phyloP scores from a whole-genome alignment of 2,329 filamentous ascomycete species.

The Eutypa lata region DNA sequence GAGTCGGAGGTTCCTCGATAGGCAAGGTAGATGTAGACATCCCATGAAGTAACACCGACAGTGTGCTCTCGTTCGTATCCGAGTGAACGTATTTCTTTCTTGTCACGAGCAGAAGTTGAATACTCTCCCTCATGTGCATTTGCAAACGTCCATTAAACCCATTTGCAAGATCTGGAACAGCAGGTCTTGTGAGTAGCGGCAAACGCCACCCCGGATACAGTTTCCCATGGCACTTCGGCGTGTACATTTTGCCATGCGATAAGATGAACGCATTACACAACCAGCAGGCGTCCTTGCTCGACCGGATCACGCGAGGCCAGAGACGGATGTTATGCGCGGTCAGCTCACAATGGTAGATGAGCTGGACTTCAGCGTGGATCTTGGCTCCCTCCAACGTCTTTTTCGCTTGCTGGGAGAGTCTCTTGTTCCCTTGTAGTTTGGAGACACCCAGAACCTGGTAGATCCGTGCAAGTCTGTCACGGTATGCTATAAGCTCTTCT shows the following conservation, averaged over 20 bases:
- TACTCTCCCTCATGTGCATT: not conserved
- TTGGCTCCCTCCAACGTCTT: slow-evolving; percentile 24
- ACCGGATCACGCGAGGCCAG: slow-evolving; percentile 41
- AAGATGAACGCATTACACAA: slow-evolving; percentile 47
- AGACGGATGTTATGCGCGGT: slow-evolving; percentile 10
- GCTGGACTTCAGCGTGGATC: slow-evolving; percentile 49
- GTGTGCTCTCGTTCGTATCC: slow-evolving; percentile 17
- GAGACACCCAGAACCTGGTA: slow-evolving; percentile 2
- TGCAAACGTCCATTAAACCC: slow-evolving; percentile 13
- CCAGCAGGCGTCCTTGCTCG: slow-evolving; percentile 50
- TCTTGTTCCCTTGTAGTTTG: not conserved
- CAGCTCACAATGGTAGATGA: slow-evolving; percentile 41
- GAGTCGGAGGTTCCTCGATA: not conserved
- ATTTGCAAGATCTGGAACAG: not conserved
- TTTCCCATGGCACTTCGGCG: slow-evolving; percentile 39
- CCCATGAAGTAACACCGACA: slow-evolving; percentile 5
- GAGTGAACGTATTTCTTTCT: slow-evolving; percentile 3
- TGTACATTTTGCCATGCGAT: slow-evolving; percentile 37
- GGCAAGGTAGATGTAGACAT: slow-evolving; percentile 6
- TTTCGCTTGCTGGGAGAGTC: slow-evolving; percentile 11
- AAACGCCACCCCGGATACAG: slow-evolving; percentile 45
- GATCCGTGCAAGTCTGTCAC: not conserved
- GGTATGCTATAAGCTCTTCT: slow-evolving; percentile 2
- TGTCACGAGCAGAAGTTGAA: slow-evolving; percentile 6
- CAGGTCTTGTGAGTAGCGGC: slow-evolving; percentile 20